phyloP scores from a whole-genome alignment of 2,329 filamentous ascomycete genomes.

The Aspergillus sp. region DNA sequence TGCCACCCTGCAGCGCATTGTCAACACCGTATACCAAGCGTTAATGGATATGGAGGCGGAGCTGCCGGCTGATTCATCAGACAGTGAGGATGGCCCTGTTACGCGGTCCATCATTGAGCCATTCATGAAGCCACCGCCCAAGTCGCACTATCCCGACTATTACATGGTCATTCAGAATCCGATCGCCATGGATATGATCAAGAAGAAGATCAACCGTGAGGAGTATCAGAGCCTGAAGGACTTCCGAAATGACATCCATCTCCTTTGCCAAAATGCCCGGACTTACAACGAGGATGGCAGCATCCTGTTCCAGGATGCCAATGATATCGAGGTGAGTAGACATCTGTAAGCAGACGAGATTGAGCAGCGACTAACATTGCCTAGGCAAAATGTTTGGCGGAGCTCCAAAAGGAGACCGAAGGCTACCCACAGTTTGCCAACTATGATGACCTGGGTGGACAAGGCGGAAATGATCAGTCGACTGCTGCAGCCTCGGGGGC shows the following conservation, averaged over 20 bases:
- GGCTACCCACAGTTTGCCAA: conserved; percentile 59
- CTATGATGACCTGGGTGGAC: conserved; percentile 53
- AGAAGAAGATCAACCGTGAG: conserved; percentile 92
- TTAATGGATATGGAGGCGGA: conserved; percentile 85
- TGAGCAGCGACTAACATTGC: conserved; percentile 10
- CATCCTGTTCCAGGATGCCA: conserved; percentile 87
- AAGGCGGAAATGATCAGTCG: conserved; percentile 49
- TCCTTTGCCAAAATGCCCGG: conserved; percentile 87
- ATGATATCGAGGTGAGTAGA: conserved; percentile 79
- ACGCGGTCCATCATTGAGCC: conserved; percentile 88
- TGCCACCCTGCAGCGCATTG: conserved; percentile 73
- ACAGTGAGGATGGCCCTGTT: conserved; percentile 55
- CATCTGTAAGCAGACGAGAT: background rate
- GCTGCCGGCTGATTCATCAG: conserved; percentile 54
- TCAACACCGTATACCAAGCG: conserved; percentile 74
- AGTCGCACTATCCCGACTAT: conserved; percentile 90
- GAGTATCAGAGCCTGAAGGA: conserved; percentile 82
- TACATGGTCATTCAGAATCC: conserved; percentile 90
- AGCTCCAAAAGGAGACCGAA: conserved; percentile 57
- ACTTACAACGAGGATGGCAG: conserved; percentile 97
- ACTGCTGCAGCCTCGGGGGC: conserved; percentile 51
- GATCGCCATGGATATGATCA: conserved; percentile 94
- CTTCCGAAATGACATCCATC: conserved; percentile 77
- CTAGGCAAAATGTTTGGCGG: conserved; percentile 54
- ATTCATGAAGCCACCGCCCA: conserved; percentile 88